phyloP scores from a whole-genome alignment of 371 early-diverging fungal species.

The Choanephora cucurbitarum region DNA sequence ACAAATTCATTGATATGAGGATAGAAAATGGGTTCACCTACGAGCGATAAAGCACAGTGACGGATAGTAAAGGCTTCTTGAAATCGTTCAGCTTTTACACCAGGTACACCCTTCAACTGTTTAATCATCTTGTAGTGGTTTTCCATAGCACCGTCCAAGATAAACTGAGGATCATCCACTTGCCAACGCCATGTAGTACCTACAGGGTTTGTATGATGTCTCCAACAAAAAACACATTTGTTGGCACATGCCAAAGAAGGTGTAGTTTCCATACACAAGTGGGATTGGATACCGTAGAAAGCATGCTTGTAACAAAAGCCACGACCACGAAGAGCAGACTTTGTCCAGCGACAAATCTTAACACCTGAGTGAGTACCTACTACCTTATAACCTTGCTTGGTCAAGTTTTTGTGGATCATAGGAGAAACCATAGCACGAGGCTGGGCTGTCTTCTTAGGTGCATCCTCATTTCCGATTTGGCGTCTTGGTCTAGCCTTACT shows the following conservation, averaged over 20 bases:
- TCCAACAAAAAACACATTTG: conserved; percentile 84
- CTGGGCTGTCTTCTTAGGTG: conserved; percentile 26
- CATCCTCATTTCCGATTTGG: conserved; percentile 24
- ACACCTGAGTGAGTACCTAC: conserved; percentile 81
- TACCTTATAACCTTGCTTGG: conserved; percentile 82
- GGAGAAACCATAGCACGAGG: conserved; percentile 80
- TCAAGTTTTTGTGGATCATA: conserved; percentile 69
- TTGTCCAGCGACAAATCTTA: conserved; percentile 86
- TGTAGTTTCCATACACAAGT: conserved; percentile 73
- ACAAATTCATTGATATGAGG: conserved; percentile 85
- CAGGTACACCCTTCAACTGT: conserved; percentile 79
- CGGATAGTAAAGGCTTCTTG: conserved; percentile 71
- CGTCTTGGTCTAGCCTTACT: conserved; percentile 56
- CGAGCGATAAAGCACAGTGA: conserved; percentile 76
- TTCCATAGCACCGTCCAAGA: conserved; percentile 74
- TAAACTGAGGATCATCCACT: conserved; percentile 72
- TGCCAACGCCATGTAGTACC: conserved; percentile 81
- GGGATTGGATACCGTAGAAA: conserved; percentile 70
- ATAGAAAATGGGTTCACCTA: conserved; percentile 84
- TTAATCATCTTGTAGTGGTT: conserved; percentile 83
- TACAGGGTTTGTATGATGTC: conserved; percentile 83
- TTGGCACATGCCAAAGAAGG: conserved; percentile 81
- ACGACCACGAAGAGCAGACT: conserved; percentile 73
- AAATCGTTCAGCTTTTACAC: conserved; percentile 74
- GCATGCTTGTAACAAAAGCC: conserved; percentile 85